Evolutionary conservation across 2,329 filamentous ascomycete genomes (phyloP), one percentile per base, ranked within the genome.

Genomic region (Diaporthe humulicola): DNA sequence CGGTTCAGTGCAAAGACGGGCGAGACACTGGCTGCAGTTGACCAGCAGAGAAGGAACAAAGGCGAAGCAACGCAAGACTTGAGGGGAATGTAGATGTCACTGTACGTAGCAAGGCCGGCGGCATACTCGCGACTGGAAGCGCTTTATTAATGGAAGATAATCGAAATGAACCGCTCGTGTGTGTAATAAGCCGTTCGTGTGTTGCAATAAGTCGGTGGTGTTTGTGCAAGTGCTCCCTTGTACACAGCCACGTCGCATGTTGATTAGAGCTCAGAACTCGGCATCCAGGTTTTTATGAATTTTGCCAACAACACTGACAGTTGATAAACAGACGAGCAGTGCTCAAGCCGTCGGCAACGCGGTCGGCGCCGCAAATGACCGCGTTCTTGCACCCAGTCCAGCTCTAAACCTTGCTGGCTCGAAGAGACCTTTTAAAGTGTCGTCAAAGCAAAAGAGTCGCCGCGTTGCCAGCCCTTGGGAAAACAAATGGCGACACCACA

Each of bases 221-320:
- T 50, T n/a, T 15, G n/a, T 7, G 48, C 40, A 33, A 40, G 48
- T 40, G n/a, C 36, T 54, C 48, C 48, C 14, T 19, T 38, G 33
- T 40, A 69, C 48, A 45, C 25, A 54, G n/a, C n/a, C 64, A 40
- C 36, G 45, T n/a, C 15, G 48, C 64, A 54, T 54, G 22, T 69
- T 40, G 64, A 69, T 52, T 54, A 40, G 4, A 19, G 15, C n/a
- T 28, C 48, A 54, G 30, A 15, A 25, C n/a, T 69, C 61, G n/a
- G 40, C 12, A 33, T 4, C 42, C 5, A 22, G 12, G 2, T 25
- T 25, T 17, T 15, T 52, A 25, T 38, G 10, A 25, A 3, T 25
- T 52, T 4, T 52, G 19, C 15, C 9, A 50, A 33, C 28, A 28
- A n/a, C 30, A n/a, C 19, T 14, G 57, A 40, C 17, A n/a, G 12